A percentile compares a stretch with the other conserved stretches of the same genome.
These are phyloP conservation scores for Bonia amplexicaulis DNA, from an alignment of 176 grass and related monocot genomes.

Conservation along the genomic window DNA sequence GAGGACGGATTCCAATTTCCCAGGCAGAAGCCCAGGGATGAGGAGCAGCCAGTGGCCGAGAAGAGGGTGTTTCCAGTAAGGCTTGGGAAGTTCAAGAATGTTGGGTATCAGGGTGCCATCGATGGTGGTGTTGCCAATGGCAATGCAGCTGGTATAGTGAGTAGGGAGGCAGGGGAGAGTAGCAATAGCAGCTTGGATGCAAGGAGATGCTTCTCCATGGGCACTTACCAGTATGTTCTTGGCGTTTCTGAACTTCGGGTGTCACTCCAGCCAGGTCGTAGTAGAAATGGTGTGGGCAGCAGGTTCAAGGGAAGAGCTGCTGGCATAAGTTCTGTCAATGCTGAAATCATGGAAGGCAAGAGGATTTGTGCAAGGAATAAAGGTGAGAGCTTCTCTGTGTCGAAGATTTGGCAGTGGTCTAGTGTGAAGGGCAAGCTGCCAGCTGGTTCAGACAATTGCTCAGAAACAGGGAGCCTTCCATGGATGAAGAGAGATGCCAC, in stretches of 20 bases:
- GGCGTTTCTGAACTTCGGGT: slow-evolving; percentile 65
- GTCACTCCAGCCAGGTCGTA: slow-evolving; percentile 34
- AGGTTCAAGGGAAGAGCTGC: slow-evolving; percentile 24
- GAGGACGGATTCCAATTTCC: slow-evolving; percentile 31
- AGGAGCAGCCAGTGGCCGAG: slow-evolving; percentile 35
- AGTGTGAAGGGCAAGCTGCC: slow-evolving; percentile 61
- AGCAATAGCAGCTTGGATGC: slow-evolving; percentile 87
- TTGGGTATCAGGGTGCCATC: slow-evolving; percentile 33
- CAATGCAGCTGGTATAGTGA: not conserved
- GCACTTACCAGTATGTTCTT: slow-evolving; percentile 85
- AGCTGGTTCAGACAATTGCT: slow-evolving; percentile 47
- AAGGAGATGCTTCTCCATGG: slow-evolving; percentile 90
- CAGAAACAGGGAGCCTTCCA: slow-evolving; percentile 46
- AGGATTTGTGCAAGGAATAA: slow-evolving; percentile 57
- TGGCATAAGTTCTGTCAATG: slow-evolving; percentile 33
- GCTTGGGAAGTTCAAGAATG: slow-evolving; percentile 75
- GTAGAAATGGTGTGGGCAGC: slow-evolving; percentile 12
- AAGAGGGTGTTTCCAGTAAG: slow-evolving; percentile 78
- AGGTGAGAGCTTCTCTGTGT: slow-evolving; percentile 87
- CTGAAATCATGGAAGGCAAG: slow-evolving; percentile 58
- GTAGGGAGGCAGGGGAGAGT: slow-evolving; percentile 65
- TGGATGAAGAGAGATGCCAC: slow-evolving; percentile 46
- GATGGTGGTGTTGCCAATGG: slow-evolving; percentile 26
- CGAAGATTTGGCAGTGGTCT: slow-evolving; percentile 89
- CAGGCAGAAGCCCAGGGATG: not conserved